Evolutionary conservation across 306 rosid species (phyloP).

Genomic region (Rubus parviflorus): DNA sequence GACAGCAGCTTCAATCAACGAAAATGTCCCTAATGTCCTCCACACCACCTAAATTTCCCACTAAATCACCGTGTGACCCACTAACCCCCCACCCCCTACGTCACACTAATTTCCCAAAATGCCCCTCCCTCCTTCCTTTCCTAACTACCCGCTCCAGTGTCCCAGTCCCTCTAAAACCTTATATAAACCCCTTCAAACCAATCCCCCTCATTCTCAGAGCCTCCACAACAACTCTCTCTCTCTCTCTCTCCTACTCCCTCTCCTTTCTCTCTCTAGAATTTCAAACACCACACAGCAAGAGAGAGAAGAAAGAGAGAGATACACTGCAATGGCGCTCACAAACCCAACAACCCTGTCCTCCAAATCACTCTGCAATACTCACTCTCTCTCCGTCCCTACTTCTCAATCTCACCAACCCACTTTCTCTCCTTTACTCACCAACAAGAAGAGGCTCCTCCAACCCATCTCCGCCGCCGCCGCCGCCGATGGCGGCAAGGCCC

Average conservation of each 20-base stretch:
- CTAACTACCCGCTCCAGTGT: conserved; percentile 16
- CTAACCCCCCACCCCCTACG: background rate
- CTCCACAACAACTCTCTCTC: conserved; percentile 2
- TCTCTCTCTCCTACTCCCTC: background rate
- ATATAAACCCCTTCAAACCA: conserved; percentile 25
- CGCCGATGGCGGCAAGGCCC: conserved; percentile 38
- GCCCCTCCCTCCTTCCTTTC: background rate
- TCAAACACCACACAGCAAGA: background rate
- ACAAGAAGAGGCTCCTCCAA: conserved; percentile 24
- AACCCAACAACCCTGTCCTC: conserved; percentile 52
- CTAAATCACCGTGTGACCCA: background rate
- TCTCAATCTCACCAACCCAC: conserved; percentile 48
- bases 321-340: conserved; percentile 49
- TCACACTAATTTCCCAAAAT: conserved; percentile 5
- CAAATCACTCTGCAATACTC: conserved; percentile 38
- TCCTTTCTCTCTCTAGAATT: conserved; percentile 10
- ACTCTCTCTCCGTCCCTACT: conserved; percentile 20
- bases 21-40: background rate
- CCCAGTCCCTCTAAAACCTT: conserved; percentile 5
- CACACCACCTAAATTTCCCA: background rate
- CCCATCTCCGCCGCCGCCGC: conserved; percentile 65
- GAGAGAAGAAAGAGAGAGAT: background rate
- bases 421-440: conserved; percentile 29
- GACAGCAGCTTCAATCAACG: background rate
- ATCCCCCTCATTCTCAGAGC: conserved; percentile 13